These are phyloP conservation scores for Termitomyces sp. DNA, from an alignment of 768 basidiomycete species.

Conservation along the genomic window DNA sequence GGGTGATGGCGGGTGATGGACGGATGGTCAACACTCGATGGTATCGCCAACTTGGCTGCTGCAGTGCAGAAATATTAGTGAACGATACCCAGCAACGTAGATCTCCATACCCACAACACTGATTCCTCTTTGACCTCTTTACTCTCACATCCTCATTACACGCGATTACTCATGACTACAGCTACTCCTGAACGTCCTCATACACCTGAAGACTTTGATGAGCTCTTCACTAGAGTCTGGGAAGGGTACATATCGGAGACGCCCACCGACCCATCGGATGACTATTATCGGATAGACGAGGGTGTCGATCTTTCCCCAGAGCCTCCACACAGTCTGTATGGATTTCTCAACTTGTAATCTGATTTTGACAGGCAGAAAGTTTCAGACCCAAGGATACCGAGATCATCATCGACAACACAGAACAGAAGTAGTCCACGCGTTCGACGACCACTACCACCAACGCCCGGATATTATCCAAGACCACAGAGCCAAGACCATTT, in stretches of 20 bases:
- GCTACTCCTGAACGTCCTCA: constrained; percentile 6
- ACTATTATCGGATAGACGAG: constrained; percentile 1
- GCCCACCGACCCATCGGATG: neutral
- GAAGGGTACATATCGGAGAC: constrained; percentile 39
- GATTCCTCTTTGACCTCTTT: constrained; percentile 1
- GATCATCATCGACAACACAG: constrained; percentile 11
- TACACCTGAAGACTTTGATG: constrained; percentile 46
- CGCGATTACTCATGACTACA: constrained; percentile 6
- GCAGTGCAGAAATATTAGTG: constrained; percentile 8
- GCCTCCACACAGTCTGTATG: constrained; percentile 8
- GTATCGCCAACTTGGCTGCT: constrained; percentile 11
- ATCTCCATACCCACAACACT: constrained; percentile 5
- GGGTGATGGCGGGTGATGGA: neutral
- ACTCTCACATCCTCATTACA: neutral
- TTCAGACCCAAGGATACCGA: constrained; percentile 10
- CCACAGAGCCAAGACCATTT: constrained; percentile 4
- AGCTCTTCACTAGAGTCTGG: constrained; percentile 53
- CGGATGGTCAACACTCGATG: constrained; percentile 8
- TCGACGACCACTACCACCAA: constrained; percentile 20
- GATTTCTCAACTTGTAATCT: neutral
- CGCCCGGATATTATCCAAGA: constrained; percentile 13
- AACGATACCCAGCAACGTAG: constrained; percentile 8
- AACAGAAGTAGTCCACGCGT: constrained; percentile 9
- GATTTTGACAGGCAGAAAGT: neutral
- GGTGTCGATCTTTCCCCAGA: neutral